Conservation (phyloP, 2,329 filamentous ascomycete species). For the Parascedosporium putredinis region DNA sequence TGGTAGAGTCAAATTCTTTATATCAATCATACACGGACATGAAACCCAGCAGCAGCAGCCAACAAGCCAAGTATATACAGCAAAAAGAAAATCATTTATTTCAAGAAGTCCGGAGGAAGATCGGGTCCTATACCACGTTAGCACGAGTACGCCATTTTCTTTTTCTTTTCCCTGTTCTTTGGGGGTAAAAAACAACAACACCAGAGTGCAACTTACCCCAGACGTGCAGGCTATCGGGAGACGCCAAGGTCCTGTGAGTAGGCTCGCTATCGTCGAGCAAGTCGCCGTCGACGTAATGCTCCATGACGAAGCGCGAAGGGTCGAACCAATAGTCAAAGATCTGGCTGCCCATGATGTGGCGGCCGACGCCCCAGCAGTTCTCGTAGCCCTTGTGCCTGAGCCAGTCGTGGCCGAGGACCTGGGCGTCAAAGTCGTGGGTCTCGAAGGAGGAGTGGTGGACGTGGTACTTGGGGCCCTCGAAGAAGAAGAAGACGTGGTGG, state of each 20-base stretch:
- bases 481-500: slow-evolving; percentile 42
- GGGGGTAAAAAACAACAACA: not conserved
- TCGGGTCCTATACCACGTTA: slow-evolving; percentile 11
- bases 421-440: slow-evolving; percentile 61
- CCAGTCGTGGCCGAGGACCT: slow-evolving; percentile 61
- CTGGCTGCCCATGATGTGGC: slow-evolving; percentile 60
- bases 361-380: slow-evolving; percentile 60
- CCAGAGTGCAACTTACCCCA: slow-evolving; percentile 26
- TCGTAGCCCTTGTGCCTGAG: slow-evolving; percentile 50
- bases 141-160: not conserved
- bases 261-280: slow-evolving; percentile 45
- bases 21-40: not conserved
- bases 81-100: slow-evolving; percentile 6
- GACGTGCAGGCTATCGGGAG: slow-evolving; percentile 32
- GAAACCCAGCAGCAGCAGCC: not conserved
- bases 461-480: slow-evolving; percentile 35
- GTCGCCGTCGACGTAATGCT: slow-evolving; percentile 64
- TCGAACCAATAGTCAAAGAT: slow-evolving; percentile 49
- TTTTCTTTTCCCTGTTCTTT: not conserved
- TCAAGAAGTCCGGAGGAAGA: slow-evolving; percentile 12
- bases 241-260: slow-evolving; percentile 28
- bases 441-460: slow-evolving; percentile 62
- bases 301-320: slow-evolving; percentile 50
- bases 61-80: no score
- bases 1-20: no score